A percentile compares a stretch with the other conserved stretches of the same genome.
These are phyloP conservation scores for Backusella liffmaniae DNA, from an alignment of 192 early-diverging fungal genomes.

Conservation along the genomic window DNA sequence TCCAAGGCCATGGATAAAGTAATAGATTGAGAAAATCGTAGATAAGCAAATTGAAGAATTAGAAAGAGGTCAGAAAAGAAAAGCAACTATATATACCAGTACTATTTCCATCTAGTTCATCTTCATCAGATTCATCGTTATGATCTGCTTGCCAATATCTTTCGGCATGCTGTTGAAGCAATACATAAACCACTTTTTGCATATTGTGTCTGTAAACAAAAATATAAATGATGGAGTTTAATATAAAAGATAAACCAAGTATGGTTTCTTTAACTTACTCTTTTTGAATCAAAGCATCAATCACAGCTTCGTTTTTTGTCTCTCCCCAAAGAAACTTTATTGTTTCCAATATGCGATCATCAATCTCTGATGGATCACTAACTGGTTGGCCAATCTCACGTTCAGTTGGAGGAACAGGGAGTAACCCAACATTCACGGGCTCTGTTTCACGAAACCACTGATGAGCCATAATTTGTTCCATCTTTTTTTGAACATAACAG, in stretches of 20 bases:
- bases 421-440: slow-evolving; percentile 20
- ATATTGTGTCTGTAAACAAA: slow-evolving; percentile 31
- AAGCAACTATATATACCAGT: neutral
- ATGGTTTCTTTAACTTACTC: slow-evolving; percentile 18
- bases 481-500: slow-evolving; percentile 22
- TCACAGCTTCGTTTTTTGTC: slow-evolving; percentile 23
- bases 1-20: neutral
- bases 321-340: slow-evolving; percentile 40
- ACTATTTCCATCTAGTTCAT: slow-evolving; percentile 7
- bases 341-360: slow-evolving; percentile 36
- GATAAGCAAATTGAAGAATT: neutral
- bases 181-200: slow-evolving; percentile 41
- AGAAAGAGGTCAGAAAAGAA: neutral
- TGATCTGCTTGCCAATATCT: slow-evolving; percentile 38
- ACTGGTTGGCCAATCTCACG: slow-evolving; percentile 34
- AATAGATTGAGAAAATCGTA: neutral
- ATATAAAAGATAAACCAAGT: neutral
- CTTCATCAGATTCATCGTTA: slow-evolving; percentile 26
- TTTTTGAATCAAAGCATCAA: slow-evolving; percentile 30
- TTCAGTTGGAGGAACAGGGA: slow-evolving; percentile 36
- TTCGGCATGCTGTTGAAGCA: slow-evolving; percentile 35
- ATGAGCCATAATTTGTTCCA: slow-evolving; percentile 49
- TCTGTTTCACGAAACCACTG: slow-evolving; percentile 47
- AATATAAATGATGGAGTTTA: neutral
- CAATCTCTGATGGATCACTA: slow-evolving; percentile 26